Percentiles rank a stretch among this genome's conserved stretches.
phyloP scores from a whole-genome alignment of 805 yeast genomes.

The Kurtzmaniella cleridarum region DNA sequence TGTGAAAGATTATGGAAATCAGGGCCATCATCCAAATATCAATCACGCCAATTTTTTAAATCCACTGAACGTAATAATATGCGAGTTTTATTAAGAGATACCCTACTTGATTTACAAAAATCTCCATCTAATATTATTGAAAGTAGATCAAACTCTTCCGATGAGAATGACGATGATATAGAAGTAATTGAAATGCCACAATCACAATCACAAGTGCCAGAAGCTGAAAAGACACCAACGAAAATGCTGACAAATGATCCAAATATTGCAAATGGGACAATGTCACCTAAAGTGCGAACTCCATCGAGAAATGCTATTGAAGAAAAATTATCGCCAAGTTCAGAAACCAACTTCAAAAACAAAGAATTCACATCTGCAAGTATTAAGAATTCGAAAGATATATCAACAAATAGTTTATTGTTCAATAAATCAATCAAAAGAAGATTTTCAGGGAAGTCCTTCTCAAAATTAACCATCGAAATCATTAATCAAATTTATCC shows the following conservation, averaged over 20 bases:
- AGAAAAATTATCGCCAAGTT: too few relatives aligned
- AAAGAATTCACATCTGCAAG: too few relatives aligned
- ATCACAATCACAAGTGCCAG: not conserved
- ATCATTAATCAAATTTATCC: constrained; percentile 8
- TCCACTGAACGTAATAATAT: constrained; percentile 24
- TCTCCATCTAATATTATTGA: constrained; percentile 8
- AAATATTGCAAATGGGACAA: too few relatives aligned
- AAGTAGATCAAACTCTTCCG: not conserved
- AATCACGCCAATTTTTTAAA: constrained; percentile 15
- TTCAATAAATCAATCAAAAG: constrained; percentile 7
- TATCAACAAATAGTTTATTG: too few relatives aligned
- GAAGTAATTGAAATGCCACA: constrained; percentile 11
- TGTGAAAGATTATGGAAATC: constrained; percentile 48
- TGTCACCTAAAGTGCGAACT: too few relatives aligned
- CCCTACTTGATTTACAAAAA: constrained; percentile 18
- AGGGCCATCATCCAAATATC: constrained; percentile 3
- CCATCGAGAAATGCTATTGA: too few relatives aligned
- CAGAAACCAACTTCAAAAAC: too few relatives aligned
- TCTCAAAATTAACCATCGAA: constrained; percentile 1
- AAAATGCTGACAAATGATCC: too few relatives aligned
- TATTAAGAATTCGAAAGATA: too few relatives aligned
- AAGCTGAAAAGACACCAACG: too few relatives aligned
- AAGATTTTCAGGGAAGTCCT: constrained; percentile 2
- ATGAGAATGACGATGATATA: constrained; percentile 13
- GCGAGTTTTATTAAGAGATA: constrained; percentile 21